A percentile compares a stretch with the other conserved stretches of the same genome.
phyloP scores from a whole-genome alignment of 75 land plant species.

The Sequoiadendron giganteum region DNA sequence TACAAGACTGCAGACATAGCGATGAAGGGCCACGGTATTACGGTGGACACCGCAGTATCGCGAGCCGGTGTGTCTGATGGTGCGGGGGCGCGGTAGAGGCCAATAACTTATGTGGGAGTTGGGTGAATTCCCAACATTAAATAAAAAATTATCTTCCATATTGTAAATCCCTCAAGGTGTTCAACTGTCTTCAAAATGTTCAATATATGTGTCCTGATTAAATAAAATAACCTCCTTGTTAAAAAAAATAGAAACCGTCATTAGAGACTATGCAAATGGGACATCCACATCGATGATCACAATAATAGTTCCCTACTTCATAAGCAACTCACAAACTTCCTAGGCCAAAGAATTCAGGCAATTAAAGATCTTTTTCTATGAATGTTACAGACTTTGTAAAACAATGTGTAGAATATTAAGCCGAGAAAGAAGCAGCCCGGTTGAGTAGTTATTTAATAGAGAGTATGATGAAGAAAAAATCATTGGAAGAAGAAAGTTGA shows the following conservation, averaged over 20 bases:
- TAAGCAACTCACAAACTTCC: neutral
- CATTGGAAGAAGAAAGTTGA: neutral
- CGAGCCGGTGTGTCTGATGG: too few species aligned
- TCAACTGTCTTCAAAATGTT: too few species aligned
- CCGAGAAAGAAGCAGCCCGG: neutral
- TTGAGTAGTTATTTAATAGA: neutral
- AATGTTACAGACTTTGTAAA: neutral
- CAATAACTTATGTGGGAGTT: too few species aligned
- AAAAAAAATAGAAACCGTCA: neutral
- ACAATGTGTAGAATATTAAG: neutral
- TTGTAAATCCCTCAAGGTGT: too few species aligned
- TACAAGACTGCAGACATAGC: too few species aligned
- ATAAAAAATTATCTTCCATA: too few species aligned
- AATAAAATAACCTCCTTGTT: too few species aligned
- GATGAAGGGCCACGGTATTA: too few species aligned
- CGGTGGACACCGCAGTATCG: too few species aligned
- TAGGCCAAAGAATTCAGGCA: neutral
- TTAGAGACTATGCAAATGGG: neutral
- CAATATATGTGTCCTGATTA: too few species aligned
- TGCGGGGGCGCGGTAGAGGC: too few species aligned
- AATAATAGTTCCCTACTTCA: neutral
- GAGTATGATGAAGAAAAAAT: neutral
- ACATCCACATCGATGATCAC: neutral
- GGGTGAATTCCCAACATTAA: too few species aligned
- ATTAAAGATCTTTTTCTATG: neutral